phyloP scores from a whole-genome alignment of 371 early-diverging fungal genomes.

The Syncephalastrum sp. region DNA sequence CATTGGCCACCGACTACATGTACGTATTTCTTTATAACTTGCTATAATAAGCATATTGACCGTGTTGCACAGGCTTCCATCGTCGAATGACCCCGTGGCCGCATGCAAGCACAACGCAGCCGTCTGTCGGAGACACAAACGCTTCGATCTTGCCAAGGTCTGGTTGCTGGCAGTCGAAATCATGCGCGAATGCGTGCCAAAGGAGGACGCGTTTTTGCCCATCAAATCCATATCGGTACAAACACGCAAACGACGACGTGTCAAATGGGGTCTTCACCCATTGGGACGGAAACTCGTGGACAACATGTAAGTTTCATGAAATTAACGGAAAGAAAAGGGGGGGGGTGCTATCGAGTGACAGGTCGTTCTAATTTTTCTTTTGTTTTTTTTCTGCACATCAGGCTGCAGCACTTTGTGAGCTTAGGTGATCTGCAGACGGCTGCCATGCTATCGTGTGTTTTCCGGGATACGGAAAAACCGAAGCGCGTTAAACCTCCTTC shows the following conservation, averaged over 20 bases:
- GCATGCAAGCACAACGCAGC: slow-evolving; percentile 66
- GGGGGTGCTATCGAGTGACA: no score
- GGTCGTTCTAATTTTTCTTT: background rate
- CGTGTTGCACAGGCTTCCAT: slow-evolving; percentile 28
- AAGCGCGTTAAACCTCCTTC: no score
- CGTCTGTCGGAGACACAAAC: slow-evolving; percentile 49
- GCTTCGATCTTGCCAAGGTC: slow-evolving; percentile 61
- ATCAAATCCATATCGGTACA: slow-evolving; percentile 7
- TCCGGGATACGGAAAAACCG: slow-evolving; percentile 37
- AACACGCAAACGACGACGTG: slow-evolving; percentile 24
- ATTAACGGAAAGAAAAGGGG: background rate
- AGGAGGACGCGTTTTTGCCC: slow-evolving; percentile 8
- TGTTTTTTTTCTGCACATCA: slow-evolving; percentile 18
- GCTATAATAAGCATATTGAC: slow-evolving; percentile 2
- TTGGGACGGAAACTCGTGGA: slow-evolving; percentile 63
- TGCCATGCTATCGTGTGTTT: slow-evolving; percentile 79
- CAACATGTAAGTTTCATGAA: slow-evolving; percentile 52
- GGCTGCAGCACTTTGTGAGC: slow-evolving; percentile 62
- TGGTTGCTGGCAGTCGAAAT: slow-evolving; percentile 75
- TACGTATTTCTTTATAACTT: slow-evolving; percentile 18
- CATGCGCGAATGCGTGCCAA: slow-evolving; percentile 48
- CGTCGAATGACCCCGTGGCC: slow-evolving; percentile 49
- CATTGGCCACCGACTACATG: slow-evolving; percentile 57
- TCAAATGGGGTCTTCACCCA: slow-evolving; percentile 76
- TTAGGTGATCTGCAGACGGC: slow-evolving; percentile 84